phyloP scores from a whole-genome alignment of 768 basidiomycete genomes.

The Rubroboletus pulcherrimus region DNA sequence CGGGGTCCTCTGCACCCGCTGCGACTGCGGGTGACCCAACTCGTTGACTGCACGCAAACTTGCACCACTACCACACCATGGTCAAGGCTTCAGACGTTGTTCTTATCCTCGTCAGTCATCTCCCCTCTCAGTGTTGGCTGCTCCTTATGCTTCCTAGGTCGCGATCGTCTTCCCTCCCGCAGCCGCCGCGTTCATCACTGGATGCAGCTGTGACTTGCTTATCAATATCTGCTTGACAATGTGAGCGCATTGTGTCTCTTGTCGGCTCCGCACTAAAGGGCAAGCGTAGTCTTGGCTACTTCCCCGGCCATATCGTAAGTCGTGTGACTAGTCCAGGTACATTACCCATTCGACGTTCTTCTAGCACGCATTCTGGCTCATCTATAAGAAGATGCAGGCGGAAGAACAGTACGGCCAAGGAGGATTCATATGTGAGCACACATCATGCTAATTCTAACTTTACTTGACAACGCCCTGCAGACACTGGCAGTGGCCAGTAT shows the following conservation, averaged over 20 bases:
- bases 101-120: conserved; percentile 63
- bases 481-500: conserved; percentile 38
- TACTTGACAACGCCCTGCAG: conserved; percentile 17
- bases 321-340: too few species aligned
- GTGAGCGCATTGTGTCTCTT: conserved; percentile 38
- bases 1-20: conserved; percentile 19
- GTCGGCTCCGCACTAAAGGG: conserved; percentile 1
- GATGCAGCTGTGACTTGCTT: conserved; percentile 82
- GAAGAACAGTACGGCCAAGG: conserved; percentile 78
- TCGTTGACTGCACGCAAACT: neutral
- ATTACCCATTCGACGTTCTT: neutral
- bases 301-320: conserved; percentile 59
- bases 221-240: conserved; percentile 79
- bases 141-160: conserved; percentile 41
- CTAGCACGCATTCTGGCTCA: conserved; percentile 84
- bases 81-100: conserved; percentile 68
- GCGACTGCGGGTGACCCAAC: conserved; percentile 13
- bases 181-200: conserved; percentile 70
- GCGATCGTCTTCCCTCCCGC: conserved; percentile 82
- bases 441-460: neutral
- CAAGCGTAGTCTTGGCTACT: conserved; percentile 60
- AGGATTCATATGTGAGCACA: conserved; percentile 67
- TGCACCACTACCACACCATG: conserved; percentile 27
- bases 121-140: neutral
- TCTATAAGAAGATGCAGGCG: conserved; percentile 86